Evolutionary conservation across 148 eudicot species (phyloP).

Genomic region (Pouteria glomerata): DNA sequence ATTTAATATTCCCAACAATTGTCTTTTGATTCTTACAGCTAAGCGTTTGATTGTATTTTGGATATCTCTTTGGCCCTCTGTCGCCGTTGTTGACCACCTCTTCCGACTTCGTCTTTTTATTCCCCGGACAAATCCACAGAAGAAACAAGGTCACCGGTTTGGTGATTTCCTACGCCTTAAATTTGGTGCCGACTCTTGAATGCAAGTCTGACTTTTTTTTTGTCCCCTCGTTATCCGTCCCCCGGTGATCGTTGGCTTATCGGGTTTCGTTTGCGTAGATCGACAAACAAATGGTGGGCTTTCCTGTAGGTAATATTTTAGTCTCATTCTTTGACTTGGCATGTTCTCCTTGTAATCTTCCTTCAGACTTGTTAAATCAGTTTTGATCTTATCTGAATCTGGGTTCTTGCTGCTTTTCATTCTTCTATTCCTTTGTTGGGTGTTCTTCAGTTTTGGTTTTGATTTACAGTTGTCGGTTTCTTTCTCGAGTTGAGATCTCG

Average conservation of each 20-base stretch:
- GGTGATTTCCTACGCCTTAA: too few species aligned
- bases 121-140: background rate
- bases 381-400: conserved; percentile 3
- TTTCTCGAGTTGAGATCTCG: background rate
- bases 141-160: too few species aligned
- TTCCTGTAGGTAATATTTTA: background rate
- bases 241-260: background rate
- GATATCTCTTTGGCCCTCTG: conserved; percentile 1
- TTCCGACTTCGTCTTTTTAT: background rate
- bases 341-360: background rate
- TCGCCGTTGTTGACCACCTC: conserved; percentile 16
- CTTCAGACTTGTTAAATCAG: background rate
- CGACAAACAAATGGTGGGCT: conserved; percentile 8
- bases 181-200: background rate
- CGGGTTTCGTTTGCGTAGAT: conserved; percentile 4
- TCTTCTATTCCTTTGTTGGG: background rate
- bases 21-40: conserved; percentile 5
- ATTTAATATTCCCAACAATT: background rate
- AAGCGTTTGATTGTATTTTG: conserved; percentile 6
- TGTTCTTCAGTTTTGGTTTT: background rate
- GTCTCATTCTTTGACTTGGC: conserved; percentile 1
- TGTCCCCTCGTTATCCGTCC: background rate
- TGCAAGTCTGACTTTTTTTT: background rate
- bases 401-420: background rate
- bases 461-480: background rate